Base-by-base conservation (phyloP, 108 stramenopile genomes). In the Chaetoceros muelleri region DNA sequence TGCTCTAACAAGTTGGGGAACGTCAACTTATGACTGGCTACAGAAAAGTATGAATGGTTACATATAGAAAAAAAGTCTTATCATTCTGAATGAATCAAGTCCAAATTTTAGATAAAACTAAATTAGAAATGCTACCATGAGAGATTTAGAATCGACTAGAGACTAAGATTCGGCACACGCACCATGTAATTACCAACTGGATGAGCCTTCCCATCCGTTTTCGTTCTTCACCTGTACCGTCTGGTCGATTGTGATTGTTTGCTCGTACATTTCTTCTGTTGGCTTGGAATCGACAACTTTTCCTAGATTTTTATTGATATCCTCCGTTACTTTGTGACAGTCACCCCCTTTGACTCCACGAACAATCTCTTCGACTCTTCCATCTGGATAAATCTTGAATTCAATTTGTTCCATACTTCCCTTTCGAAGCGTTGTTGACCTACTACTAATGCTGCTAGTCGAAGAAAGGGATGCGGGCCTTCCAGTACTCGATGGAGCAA, bases 1-100 rank as follows among this genome's bases (percentile, higher is more conserved):
- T 30, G 84, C 91, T 16, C 74, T 80, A 40, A 89, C 82, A n/a
- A 81, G 76, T 48, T 86, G 83, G 85, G 81, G 83, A 10, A 86
- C 86, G 16, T 65, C 81, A 24, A 87, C 91, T 1, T 93, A 93
- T 57, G 91, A 93, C 60, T 88, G 86, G 91, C 63, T 89, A 21
- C 91, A 93, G 60, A 78, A 72, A 55, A 86, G 79, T 53, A 93
- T 93, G 91, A 89, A 93, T 70, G 91, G 91, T n/a, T 93, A 93
- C 60, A 79, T 83, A 81, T 91, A 68, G 44, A 50, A 8, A 24
- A 3, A 49, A 10, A 40, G 34, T 40, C 13, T 40, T n/a, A n/a
- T n/a, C n/a, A n/a, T n/a, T n/a, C n/a, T n/a, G n/a, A n/a, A n/a
- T n/a, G n/a, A n/a, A n/a, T n/a, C n/a, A n/a, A n/a, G n/a, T n/a